Conservation (phyloP, 2,329 filamentous ascomycete species). For the Colletotrichum nymphaeae region DNA sequence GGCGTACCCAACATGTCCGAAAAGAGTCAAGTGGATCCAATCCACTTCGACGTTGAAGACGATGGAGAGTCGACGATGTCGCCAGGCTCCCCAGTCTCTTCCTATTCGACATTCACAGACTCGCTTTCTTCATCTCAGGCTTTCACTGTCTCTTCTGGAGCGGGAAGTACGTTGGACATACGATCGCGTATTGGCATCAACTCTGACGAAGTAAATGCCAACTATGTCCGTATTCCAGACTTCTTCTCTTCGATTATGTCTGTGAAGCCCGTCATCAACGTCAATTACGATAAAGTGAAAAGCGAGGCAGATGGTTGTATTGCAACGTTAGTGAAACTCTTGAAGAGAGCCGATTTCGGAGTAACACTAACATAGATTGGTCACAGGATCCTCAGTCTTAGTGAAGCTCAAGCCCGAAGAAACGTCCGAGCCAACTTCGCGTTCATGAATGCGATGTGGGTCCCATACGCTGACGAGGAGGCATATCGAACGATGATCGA, state of each 20-base stretch:
- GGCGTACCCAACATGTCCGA: not conserved
- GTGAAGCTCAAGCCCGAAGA: not conserved
- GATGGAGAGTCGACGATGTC: not conserved
- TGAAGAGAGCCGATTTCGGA: too few species aligned
- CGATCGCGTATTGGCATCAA: not conserved
- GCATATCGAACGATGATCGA: not conserved
- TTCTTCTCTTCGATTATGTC: not conserved
- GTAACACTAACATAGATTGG: too few species aligned
- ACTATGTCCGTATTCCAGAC: not conserved
- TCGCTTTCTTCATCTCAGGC: not conserved
- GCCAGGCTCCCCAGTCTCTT: not conserved
- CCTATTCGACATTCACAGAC: not conserved
- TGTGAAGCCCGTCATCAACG: not conserved
- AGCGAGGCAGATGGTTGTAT: not conserved
- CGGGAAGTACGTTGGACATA: not conserved
- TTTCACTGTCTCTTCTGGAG: not conserved
- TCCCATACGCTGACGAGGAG: not conserved
- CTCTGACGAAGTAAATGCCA: not conserved
- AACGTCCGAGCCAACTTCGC: not conserved
- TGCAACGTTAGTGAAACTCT: not conserved
- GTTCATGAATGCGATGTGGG: not conserved
- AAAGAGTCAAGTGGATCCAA: not conserved
- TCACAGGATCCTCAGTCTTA: not conserved
- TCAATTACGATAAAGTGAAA: not conserved
- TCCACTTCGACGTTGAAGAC: not conserved